These are phyloP conservation scores for Allium fistulosum DNA, from an alignment of 106 monocot species.

Conservation along the genomic window DNA sequence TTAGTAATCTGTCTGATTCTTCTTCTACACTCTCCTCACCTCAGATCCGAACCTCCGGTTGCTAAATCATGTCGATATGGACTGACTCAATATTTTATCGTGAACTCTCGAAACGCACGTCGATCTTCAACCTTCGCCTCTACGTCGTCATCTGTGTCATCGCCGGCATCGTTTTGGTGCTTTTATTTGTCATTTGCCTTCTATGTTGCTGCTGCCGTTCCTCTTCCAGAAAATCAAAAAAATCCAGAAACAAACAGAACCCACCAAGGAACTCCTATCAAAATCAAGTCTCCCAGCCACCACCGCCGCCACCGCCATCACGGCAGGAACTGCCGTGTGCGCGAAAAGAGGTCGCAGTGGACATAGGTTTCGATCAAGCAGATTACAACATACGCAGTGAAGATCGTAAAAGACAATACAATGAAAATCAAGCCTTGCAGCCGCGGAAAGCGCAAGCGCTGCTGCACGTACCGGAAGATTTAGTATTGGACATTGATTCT, in stretches of 20 bases:
- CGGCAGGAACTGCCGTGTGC: background rate
- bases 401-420: too few relatives aligned
- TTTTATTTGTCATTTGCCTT: conserved; percentile 16
- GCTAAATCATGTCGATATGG: too few relatives aligned
- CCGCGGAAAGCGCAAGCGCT: too few relatives aligned
- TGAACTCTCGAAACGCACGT: background rate
- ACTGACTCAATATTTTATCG: too few relatives aligned
- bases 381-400: too few relatives aligned
- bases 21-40: too few relatives aligned
- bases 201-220: background rate
- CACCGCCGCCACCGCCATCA: background rate
- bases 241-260: conserved; percentile 7
- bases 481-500: too few relatives aligned
- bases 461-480: too few relatives aligned
- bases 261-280: background rate
- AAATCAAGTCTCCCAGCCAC: too few relatives aligned
- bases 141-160: conserved; percentile 7
- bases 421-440: too few relatives aligned
- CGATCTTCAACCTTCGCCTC: background rate
- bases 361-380: background rate
- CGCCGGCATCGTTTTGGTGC: conserved; percentile 7
- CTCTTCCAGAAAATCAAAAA: background rate
- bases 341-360: background rate
- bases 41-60: too few relatives aligned
- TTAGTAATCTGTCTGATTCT: too few relatives aligned